Base-by-base conservation (phyloP, 176 grass and related monocot species). In the Bothriochloa decipiens region DNA sequence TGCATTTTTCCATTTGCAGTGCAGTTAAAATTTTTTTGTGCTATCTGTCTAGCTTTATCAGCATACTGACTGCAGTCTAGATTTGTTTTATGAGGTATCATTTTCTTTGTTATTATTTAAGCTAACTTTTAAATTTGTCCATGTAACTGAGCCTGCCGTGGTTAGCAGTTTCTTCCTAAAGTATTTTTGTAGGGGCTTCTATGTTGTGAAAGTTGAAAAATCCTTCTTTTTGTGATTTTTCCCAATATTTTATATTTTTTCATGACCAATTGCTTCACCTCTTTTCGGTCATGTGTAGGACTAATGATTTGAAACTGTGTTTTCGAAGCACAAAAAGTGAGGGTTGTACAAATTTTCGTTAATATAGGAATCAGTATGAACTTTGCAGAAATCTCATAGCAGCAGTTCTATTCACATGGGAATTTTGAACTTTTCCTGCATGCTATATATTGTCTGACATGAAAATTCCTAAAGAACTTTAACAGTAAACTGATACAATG, bases 291-390 rank as follows among this genome's bases (percentile, higher is more conserved):
- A 53, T 8, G 1, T 25, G 32, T 83, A 39, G 41, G 55, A 26
- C 60, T 1, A 29, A 60, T 70, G 47, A 28, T 78, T 58, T 42
- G 41, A 42, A 79, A 25, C 46, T 87, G 61, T 47, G 70, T 47
- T 55, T 87, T 6, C 82, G 37, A 80, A 80, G 20, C 65, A 57
- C 3, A 23, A 68, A 74, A 47, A 46, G 43, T 53, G 73, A 58
- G 16, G 12, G 7, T 50, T 80, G 7, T 11, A 27, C 7, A 6
- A 69, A 45, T 72, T 41, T 25, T 70, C 23, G 22, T 71, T 71
- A 60, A 11, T 35, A 17, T 55, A 33, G 8, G 46, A 43, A 68
- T 16, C 75, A 14, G 58, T 8, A 69, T 33, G 22, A 49, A 76
- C 43, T 20, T 36, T 23, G 22, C 22, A 75, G 10, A 10, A 36